Conservation (phyloP, 2,329 filamentous ascomycete genomes). For the Hypocrella siamensis region DNA sequence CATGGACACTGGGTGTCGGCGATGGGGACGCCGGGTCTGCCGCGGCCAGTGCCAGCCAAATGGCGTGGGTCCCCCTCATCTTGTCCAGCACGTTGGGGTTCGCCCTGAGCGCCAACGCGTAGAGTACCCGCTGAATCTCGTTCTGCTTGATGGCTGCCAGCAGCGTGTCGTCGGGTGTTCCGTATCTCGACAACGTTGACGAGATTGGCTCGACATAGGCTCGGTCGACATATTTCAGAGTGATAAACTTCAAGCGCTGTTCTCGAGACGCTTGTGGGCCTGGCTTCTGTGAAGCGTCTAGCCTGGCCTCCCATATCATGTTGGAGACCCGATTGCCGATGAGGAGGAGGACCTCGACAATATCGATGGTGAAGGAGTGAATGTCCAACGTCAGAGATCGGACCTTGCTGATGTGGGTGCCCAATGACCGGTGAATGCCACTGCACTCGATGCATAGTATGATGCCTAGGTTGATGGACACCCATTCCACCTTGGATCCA, state of each 20-base stretch:
- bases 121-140: slow-evolving; percentile 84
- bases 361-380: slow-evolving; percentile 90
- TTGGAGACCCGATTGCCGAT: slow-evolving; percentile 93
- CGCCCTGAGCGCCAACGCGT: slow-evolving; percentile 71
- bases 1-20: slow-evolving; percentile 26
- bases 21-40: slow-evolving; percentile 75
- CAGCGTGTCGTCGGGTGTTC: slow-evolving; percentile 71
- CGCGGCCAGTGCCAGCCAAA: slow-evolving; percentile 83
- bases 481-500: slow-evolving; percentile 90
- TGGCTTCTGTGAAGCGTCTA: slow-evolving; percentile 63
- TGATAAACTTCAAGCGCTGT: slow-evolving; percentile 88
- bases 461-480: slow-evolving; percentile 93
- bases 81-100: slow-evolving; percentile 79
- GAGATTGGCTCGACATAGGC: slow-evolving; percentile 69
- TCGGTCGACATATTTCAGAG: slow-evolving; percentile 78
- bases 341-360: slow-evolving; percentile 81
- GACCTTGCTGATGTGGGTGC: slow-evolving; percentile 95
- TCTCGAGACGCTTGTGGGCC: slow-evolving; percentile 66
- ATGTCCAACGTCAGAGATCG: slow-evolving; percentile 91
- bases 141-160: slow-evolving; percentile 91
- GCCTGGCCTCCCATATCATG: slow-evolving; percentile 83
- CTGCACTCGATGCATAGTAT: slow-evolving; percentile 96
- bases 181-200: slow-evolving; percentile 57
- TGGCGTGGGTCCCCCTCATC: slow-evolving; percentile 72
- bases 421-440: slow-evolving; percentile 88